Conservation (phyloP, 495 filamentous ascomycete species). For the Xylaria curta region DNA sequence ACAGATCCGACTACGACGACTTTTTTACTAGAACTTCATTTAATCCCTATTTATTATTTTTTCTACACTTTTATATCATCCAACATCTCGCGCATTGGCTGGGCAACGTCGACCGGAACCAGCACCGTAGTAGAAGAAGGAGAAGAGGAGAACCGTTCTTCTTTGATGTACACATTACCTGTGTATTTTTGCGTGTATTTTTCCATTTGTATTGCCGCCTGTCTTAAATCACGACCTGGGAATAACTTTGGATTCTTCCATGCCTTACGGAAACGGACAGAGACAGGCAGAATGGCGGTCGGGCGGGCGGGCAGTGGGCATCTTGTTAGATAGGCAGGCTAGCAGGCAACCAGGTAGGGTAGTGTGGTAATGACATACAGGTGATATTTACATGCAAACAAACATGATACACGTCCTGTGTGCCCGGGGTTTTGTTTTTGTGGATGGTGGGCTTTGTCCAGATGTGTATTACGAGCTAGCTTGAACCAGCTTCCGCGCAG, state of each 20-base stretch:
- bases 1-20: neutral
- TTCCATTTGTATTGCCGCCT: neutral
- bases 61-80: neutral
- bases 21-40: slow-evolving; percentile 8
- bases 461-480: neutral
- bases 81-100: slow-evolving; percentile 1
- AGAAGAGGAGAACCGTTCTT: neutral
- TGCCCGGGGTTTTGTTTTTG: neutral
- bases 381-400: neutral
- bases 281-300: neutral
- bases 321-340: slow-evolving; percentile 7
- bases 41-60: slow-evolving; percentile 9
- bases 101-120: slow-evolving; percentile 1
- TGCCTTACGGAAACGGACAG: neutral
- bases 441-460: neutral
- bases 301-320: neutral
- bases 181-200: slow-evolving; percentile 19
- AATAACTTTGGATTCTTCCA: slow-evolving; percentile 12
- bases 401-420: no score
- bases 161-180: slow-evolving; percentile 8
- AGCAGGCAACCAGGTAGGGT: neutral
- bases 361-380: slow-evolving; percentile 23
- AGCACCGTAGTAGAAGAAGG: neutral
- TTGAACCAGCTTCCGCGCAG: neutral
- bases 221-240: neutral